A percentile compares a stretch with the other conserved stretches of the same genome.
These are phyloP conservation scores for Trichoderma breve DNA, from an alignment of 2,329 filamentous ascomycete genomes.

Conservation along the genomic window DNA sequence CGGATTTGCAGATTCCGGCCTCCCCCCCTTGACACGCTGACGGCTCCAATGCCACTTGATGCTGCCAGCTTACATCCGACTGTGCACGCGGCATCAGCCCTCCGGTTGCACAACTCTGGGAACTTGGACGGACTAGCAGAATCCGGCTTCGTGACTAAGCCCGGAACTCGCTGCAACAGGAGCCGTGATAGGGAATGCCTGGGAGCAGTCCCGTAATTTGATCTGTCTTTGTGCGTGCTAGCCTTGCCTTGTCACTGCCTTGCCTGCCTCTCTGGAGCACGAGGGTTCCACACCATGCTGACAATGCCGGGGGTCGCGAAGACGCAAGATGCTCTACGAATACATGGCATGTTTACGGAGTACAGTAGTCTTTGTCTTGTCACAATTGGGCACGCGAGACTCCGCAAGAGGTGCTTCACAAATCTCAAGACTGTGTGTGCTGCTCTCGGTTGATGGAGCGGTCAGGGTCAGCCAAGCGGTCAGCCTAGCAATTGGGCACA, in stretches of 20 bases:
- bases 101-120: background rate
- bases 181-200: background rate
- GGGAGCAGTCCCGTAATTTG: too few species aligned
- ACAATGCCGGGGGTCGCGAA: background rate
- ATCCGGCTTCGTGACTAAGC: background rate
- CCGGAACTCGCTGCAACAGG: background rate
- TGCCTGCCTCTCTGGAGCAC: background rate
- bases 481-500: background rate
- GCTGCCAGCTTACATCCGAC: background rate
- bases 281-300: background rate
- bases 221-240: background rate
- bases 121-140: background rate
- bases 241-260: background rate
- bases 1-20: background rate
- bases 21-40: background rate
- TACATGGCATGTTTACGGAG: background rate
- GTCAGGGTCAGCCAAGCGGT: background rate
- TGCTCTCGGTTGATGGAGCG: background rate
- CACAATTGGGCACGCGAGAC: background rate
- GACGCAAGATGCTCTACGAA: background rate
- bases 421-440: background rate
- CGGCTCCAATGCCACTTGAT: background rate
- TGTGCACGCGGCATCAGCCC: background rate
- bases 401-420: background rate
- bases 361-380: background rate